These are phyloP conservation scores for Rhizopogon sp. DNA, from an alignment of 768 basidiomycete genomes.

Conservation along the genomic window DNA sequence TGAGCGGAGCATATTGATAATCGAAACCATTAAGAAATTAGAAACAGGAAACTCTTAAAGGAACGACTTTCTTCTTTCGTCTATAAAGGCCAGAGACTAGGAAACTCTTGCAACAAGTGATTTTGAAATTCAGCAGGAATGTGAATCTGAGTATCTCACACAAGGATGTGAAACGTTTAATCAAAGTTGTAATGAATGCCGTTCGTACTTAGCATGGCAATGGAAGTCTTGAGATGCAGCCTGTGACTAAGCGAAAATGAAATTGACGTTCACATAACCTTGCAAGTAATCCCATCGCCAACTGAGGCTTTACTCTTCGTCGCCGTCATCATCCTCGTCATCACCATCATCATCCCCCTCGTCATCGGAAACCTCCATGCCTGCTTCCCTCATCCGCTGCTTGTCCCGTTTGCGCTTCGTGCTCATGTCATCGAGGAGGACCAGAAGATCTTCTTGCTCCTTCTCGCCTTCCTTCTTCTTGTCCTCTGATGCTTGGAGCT, in stretches of 20 bases:
- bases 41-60: too few relatives aligned
- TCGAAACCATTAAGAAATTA: too few relatives aligned
- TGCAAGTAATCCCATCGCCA: not conserved
- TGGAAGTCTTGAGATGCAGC: not conserved
- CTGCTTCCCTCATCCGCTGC: conserved; percentile 61
- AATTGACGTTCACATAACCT: not conserved
- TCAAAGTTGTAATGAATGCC: too few relatives aligned
- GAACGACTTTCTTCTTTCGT: too few relatives aligned
- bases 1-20: too few relatives aligned
- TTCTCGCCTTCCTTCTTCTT: conserved; percentile 84
- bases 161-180: too few relatives aligned
- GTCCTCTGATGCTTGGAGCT: conserved; percentile 49
- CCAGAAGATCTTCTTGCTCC: conserved; percentile 94
- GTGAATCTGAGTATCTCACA: too few relatives aligned
- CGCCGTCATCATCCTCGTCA: conserved; percentile 38
- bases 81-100: too few relatives aligned
- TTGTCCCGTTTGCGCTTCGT: conserved; percentile 86
- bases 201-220: too few relatives aligned
- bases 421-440: conserved; percentile 87
- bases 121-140: too few relatives aligned
- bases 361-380: conserved; percentile 89
- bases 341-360: conserved; percentile 66
- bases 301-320: conserved; percentile 5
- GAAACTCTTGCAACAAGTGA: too few relatives aligned
- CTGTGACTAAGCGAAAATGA: too few relatives aligned